Conservation (phyloP, 2,329 filamentous ascomycete genomes). For the Claviceps sp. region DNA sequence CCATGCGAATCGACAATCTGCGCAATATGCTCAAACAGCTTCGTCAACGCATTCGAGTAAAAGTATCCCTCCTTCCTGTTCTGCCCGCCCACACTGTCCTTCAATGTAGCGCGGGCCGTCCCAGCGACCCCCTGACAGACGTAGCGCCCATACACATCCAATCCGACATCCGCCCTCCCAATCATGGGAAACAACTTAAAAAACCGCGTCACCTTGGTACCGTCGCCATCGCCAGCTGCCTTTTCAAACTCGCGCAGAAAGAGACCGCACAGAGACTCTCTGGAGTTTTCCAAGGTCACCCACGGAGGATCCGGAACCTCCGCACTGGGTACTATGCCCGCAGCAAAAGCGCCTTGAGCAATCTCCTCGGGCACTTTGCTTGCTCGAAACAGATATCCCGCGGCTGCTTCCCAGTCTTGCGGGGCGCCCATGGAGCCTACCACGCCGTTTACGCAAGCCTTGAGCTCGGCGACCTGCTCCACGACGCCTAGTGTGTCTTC, state of each 20-base stretch:
- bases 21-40: slow-evolving; percentile 92
- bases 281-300: slow-evolving; percentile 73
- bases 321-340: slow-evolving; percentile 84
- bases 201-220: slow-evolving; percentile 81
- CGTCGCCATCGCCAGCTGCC: slow-evolving; percentile 76
- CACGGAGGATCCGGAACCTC: slow-evolving; percentile 88
- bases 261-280: slow-evolving; percentile 77
- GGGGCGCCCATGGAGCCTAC: slow-evolving; percentile 93
- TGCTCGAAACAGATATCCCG: slow-evolving; percentile 74
- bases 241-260: slow-evolving; percentile 94
- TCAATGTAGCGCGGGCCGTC: slow-evolving; percentile 67
- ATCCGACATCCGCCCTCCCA: slow-evolving; percentile 70
- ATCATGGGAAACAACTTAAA: slow-evolving; percentile 97
- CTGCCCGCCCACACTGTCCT: slow-evolving; percentile 42
- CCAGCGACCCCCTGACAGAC: slow-evolving; percentile 90
- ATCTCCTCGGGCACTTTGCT: slow-evolving; percentile 70
- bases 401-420: slow-evolving; percentile 97
- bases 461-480: slow-evolving; percentile 92
- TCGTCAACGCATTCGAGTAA: slow-evolving; percentile 81
- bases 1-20: slow-evolving; percentile 92
- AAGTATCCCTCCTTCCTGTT: slow-evolving; percentile 63
- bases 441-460: slow-evolving; percentile 89
- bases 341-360: slow-evolving; percentile 71
- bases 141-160: slow-evolving; percentile 92
- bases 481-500: slow-evolving; percentile 84